phyloP scores from a whole-genome alignment of 371 early-diverging fungal species.

The Conidiobolus incongruus region DNA sequence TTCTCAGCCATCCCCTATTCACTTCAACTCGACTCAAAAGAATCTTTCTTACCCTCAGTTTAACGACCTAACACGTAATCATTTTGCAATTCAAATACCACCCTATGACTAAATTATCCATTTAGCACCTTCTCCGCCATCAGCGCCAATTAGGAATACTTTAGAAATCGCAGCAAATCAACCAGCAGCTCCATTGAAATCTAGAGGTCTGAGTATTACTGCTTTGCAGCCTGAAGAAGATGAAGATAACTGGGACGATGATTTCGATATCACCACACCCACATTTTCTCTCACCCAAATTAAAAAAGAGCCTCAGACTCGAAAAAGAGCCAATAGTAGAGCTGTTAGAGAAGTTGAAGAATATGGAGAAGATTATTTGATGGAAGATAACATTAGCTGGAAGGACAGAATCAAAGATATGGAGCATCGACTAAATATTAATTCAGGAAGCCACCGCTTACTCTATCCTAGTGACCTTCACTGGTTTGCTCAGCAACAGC shows the following conservation, averaged over 20 bases:
- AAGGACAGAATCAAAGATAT: background rate
- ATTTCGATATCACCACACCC: conserved; percentile 13
- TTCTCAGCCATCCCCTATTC: background rate
- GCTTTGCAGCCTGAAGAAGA: conserved; percentile 10
- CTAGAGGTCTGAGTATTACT: background rate
- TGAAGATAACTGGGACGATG: conserved; percentile 18
- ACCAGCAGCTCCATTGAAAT: background rate
- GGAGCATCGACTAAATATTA: background rate
- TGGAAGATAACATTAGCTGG: background rate
- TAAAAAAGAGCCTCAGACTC: conserved; percentile 8
- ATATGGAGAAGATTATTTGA: conserved; percentile 9
- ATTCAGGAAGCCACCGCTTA: background rate
- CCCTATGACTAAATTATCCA: background rate
- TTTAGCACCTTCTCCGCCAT: no score
- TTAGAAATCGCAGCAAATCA: background rate
- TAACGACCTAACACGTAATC: background rate
- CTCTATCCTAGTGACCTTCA: background rate
- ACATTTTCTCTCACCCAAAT: conserved; percentile 10
- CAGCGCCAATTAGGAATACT: background rate
- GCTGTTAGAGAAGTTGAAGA: background rate
- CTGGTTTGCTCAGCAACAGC: no score
- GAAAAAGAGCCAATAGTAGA: conserved; percentile 6
- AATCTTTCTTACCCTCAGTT: background rate
- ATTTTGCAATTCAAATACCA: background rate
- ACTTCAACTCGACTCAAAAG: background rate